phyloP scores from a whole-genome alignment of 2,329 filamentous ascomycete genomes.

The Alternaria angustiovoidea region DNA sequence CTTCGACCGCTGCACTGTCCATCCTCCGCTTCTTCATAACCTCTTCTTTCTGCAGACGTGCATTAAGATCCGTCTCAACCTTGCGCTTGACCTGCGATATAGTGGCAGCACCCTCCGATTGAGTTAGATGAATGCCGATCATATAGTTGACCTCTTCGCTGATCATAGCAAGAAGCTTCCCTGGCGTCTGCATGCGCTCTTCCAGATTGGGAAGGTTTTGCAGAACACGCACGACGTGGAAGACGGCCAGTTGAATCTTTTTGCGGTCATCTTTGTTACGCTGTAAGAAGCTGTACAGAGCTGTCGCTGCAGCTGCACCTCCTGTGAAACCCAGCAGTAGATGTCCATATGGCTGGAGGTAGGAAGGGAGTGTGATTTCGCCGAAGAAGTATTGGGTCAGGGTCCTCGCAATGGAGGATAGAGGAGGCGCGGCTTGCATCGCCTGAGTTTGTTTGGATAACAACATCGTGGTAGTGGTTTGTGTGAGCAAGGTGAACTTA shows the following conservation, averaged over 20 bases:
- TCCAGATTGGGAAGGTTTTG: neutral
- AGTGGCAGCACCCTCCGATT: neutral
- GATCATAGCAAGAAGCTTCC: neutral
- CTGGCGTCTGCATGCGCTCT: neutral
- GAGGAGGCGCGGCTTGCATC: neutral
- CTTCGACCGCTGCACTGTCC: neutral
- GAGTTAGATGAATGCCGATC: neutral
- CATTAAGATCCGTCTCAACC: neutral
- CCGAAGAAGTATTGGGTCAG: neutral
- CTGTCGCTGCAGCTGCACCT: neutral
- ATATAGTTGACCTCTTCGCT: neutral
- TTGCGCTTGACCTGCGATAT: neutral
- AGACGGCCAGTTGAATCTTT: neutral
- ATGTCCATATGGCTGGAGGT: neutral
- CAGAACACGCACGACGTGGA: neutral
- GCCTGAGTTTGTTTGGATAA: neutral
- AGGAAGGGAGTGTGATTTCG: neutral
- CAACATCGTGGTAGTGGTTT: neutral
- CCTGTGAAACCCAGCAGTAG: neutral
- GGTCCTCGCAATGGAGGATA: neutral
- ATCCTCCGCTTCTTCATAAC: neutral
- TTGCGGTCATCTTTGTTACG: neutral
- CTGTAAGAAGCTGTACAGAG: neutral
- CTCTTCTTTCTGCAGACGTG: neutral
- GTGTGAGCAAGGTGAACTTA: neutral